Evolutionary conservation across 768 basidiomycete genomes (phyloP).

Genomic region (Goffeauzyma gilvescens): DNA sequence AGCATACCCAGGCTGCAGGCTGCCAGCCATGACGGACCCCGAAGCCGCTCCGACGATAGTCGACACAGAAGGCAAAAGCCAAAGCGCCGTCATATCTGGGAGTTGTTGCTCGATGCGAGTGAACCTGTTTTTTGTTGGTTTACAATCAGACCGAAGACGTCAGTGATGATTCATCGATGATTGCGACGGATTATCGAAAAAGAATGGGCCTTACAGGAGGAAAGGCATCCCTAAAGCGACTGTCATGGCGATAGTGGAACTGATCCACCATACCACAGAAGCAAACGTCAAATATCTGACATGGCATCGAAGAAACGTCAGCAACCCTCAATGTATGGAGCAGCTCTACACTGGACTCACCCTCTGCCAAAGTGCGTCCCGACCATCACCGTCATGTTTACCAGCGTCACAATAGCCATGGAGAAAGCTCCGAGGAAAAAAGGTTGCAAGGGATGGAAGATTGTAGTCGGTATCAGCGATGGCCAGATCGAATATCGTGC

Average conservation of each 20-base stretch:
- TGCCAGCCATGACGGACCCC: conserved; percentile 43
- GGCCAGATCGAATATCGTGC: conserved; percentile 26
- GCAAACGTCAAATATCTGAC: conserved; percentile 8
- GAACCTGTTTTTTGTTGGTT: conserved; percentile 34
- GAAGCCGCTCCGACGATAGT: conserved; percentile 52
- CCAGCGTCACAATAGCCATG: conserved; percentile 30
- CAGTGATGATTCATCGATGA: not conserved
- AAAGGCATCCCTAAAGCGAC: conserved; percentile 49
- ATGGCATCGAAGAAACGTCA: no score
- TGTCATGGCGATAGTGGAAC: conserved; percentile 40
- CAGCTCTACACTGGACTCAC: no score
- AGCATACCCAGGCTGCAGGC: conserved; percentile 38
- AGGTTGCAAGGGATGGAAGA: conserved; percentile 18
- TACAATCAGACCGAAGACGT: conserved; percentile 1
- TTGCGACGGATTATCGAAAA: not conserved
- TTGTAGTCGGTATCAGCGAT: conserved; percentile 14
- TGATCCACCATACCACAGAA: conserved; percentile 55
- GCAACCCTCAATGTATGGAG: no score
- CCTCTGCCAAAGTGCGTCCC: no score
- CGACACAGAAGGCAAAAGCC: conserved; percentile 61
- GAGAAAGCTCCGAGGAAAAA: conserved; percentile 27
- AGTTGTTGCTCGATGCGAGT: conserved; percentile 43
- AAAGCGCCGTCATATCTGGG: conserved; percentile 42
- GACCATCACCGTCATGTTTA: conserved; percentile 27
- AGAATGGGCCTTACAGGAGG: conserved; percentile 41